phyloP scores from a whole-genome alignment of 2,329 filamentous ascomycete species.

The Penicillium oxalicum region DNA sequence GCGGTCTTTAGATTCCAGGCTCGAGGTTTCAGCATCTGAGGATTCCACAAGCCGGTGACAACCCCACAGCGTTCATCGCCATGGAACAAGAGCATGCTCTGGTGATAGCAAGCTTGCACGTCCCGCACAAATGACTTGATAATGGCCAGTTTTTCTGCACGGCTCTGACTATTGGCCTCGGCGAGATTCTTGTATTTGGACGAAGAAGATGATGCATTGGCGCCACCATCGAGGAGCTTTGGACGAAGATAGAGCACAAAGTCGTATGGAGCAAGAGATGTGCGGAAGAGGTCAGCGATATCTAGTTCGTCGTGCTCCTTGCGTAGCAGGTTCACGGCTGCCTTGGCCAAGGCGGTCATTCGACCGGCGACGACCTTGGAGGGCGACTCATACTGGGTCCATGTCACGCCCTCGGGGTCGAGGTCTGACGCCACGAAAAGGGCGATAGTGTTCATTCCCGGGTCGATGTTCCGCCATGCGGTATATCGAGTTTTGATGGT shows the following conservation, averaged over 20 bases:
- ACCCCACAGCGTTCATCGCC: conserved; percentile 53
- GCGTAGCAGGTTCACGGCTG: conserved; percentile 60
- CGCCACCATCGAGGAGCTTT: conserved; percentile 43
- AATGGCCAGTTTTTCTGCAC: conserved; percentile 54
- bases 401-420: conserved; percentile 71
- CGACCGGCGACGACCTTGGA: conserved; percentile 77
- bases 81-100: conserved; percentile 73
- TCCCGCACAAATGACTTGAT: conserved; percentile 60
- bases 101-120: conserved; percentile 60
- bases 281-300: conserved; percentile 61
- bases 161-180: conserved; percentile 35
- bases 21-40: conserved; percentile 33
- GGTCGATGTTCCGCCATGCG: conserved; percentile 82
- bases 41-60: conserved; percentile 63
- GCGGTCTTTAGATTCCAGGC: conserved; percentile 33
- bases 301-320: conserved; percentile 50
- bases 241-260: conserved; percentile 68
- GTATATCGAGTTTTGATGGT: conserved; percentile 66
- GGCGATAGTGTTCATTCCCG: conserved; percentile 74
- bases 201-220: conserved; percentile 27
- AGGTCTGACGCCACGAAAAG: conserved; percentile 76
- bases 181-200: conserved; percentile 73
- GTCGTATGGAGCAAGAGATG: conserved; percentile 72
- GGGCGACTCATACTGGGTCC: conserved; percentile 64
- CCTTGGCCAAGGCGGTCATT: conserved; percentile 74